Conservation (phyloP, 306 rosid genomes). For the Alnus glutinosa region DNA sequence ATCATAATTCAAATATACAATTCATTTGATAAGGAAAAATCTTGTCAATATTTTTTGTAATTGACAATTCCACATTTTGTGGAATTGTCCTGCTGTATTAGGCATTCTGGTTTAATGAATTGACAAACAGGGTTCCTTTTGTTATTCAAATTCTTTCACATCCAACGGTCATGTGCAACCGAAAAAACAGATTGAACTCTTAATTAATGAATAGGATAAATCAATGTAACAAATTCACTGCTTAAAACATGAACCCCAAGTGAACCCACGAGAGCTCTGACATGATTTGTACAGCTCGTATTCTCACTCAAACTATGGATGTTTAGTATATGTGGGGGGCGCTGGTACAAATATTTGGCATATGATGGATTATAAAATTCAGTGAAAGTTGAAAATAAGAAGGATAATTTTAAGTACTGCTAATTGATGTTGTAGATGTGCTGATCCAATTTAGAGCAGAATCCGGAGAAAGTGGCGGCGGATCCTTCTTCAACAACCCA, state of each 20-base stretch:
- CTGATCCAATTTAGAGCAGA: slow-evolving; percentile 36
- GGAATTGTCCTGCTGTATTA: too few relatives aligned
- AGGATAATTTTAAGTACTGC: slow-evolving; percentile 39
- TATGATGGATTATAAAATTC: slow-evolving; percentile 8
- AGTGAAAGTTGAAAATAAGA: neutral
- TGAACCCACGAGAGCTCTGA: slow-evolving; percentile 21
- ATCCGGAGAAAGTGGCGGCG: slow-evolving; percentile 59
- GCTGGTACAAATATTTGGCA: slow-evolving; percentile 10
- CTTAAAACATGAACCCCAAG: slow-evolving; percentile 15
- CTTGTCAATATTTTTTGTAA: too few relatives aligned
- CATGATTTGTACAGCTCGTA: slow-evolving; percentile 40
- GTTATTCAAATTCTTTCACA: too few relatives aligned
- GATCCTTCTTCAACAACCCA: slow-evolving; percentile 45
- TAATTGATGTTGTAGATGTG: slow-evolving; percentile 50
- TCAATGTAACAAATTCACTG: neutral
- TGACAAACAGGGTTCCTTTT: too few relatives aligned
- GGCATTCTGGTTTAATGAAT: too few relatives aligned
- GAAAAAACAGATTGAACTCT: neutral
- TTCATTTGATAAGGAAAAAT: too few relatives aligned
- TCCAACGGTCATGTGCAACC: neutral
- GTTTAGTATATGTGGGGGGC: slow-evolving; percentile 1
- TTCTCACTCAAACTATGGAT: slow-evolving; percentile 13
- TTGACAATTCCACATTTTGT: too few relatives aligned
- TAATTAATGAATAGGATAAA: neutral
- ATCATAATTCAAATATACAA: too few relatives aligned